Evolutionary conservation across 305 asterid species (phyloP).

Genomic region (Fraxinus nigra): DNA sequence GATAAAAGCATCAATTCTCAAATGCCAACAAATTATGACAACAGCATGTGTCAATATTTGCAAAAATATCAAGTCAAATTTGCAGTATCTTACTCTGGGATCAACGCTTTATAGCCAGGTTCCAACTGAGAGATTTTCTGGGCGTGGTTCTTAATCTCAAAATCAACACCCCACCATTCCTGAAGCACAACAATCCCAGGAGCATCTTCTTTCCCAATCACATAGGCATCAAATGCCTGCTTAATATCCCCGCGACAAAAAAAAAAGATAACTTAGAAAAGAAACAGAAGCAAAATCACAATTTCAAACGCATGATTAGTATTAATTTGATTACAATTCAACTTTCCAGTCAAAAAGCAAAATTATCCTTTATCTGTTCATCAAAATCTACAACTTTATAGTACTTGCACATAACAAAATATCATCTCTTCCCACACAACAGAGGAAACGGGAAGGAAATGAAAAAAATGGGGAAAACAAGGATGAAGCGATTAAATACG

Average conservation of each 20-base stretch:
- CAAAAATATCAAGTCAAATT: conserved; percentile 9
- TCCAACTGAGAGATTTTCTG: conserved; percentile 74
- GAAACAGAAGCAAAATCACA: not conserved
- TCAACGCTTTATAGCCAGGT: conserved; percentile 77
- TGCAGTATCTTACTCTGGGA: conserved; percentile 77
- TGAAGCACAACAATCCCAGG: conserved; percentile 95
- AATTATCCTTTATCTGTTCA: not conserved
- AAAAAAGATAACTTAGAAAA: not conserved
- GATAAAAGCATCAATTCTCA: not conserved
- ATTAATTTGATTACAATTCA: not conserved
- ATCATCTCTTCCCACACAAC: not conserved
- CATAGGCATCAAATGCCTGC: conserved; percentile 88
- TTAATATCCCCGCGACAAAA: conserved; percentile 5
- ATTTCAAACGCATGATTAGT: not conserved
- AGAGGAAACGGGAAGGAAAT: not conserved
- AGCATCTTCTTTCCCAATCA: conserved; percentile 85
- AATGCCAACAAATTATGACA: not conserved
- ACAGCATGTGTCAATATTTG: not conserved
- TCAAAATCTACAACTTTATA: not conserved
- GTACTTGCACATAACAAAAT: not conserved
- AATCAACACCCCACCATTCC: conserved; percentile 99
- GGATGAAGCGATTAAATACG: not conserved
- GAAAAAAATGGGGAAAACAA: not conserved
- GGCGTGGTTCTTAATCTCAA: conserved; percentile 93
- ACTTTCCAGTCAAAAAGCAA: not conserved